phyloP scores from a whole-genome alignment of 1,139 yeast species.

The Pichia sp. region DNA sequence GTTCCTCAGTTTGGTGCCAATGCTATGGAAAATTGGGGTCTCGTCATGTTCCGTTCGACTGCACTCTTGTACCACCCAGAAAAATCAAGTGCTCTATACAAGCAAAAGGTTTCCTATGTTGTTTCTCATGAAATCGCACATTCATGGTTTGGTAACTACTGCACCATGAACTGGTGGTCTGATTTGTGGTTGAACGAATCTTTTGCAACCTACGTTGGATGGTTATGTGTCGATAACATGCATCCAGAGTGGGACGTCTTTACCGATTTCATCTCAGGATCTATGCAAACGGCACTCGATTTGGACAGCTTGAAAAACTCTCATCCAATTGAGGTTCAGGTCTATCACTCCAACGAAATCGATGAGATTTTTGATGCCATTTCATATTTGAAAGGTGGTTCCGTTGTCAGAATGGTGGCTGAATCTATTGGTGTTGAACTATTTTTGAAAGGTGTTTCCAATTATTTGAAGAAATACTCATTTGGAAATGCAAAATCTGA shows the following conservation, averaged over 20 bases:
- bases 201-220: slow-evolving; percentile 58
- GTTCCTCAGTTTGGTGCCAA: slow-evolving; percentile 57
- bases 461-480: slow-evolving; percentile 45
- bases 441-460: slow-evolving; percentile 51
- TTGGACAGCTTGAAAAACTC: slow-evolving; percentile 52
- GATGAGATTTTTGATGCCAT: slow-evolving; percentile 56
- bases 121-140: slow-evolving; percentile 60
- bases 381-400: slow-evolving; percentile 54
- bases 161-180: slow-evolving; percentile 64
- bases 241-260: slow-evolving; percentile 59
- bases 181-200: slow-evolving; percentile 63
- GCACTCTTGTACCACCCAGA: slow-evolving; percentile 48
- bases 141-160: slow-evolving; percentile 62
- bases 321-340: slow-evolving; percentile 58
- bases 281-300: slow-evolving; percentile 48
- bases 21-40: slow-evolving; percentile 63
- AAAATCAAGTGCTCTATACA: slow-evolving; percentile 41
- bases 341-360: slow-evolving; percentile 50
- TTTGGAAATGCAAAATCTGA: slow-evolving; percentile 50
- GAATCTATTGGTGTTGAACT: slow-evolving; percentile 47
- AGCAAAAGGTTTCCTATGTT: slow-evolving; percentile 54
- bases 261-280: slow-evolving; percentile 48
- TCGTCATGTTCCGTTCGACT: slow-evolving; percentile 51
- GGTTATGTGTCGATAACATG: slow-evolving; percentile 47
- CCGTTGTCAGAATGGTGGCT: slow-evolving; percentile 52